Conservation (phyloP, 192 early-diverging fungal genomes). For the Kickxella alabastrina region DNA sequence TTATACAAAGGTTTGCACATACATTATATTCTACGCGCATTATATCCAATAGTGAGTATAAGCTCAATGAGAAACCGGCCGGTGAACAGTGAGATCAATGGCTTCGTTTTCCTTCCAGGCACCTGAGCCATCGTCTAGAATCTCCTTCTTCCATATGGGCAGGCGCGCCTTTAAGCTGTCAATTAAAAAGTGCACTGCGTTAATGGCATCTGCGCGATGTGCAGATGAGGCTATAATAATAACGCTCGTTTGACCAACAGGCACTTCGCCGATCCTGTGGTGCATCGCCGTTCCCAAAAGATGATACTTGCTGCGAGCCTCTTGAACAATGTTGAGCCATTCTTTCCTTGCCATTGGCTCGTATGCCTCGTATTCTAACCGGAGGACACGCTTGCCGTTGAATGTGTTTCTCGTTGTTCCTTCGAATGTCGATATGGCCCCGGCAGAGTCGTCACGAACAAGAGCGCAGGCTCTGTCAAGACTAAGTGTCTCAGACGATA, state of each 20-base stretch:
- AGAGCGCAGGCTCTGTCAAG: constrained; percentile 59
- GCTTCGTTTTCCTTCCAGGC: constrained; percentile 66
- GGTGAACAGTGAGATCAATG: constrained; percentile 19
- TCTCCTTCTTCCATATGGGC: constrained; percentile 95
- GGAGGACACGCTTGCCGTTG: constrained; percentile 69
- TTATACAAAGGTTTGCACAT: no score
- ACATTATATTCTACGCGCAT: no score
- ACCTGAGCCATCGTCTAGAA: constrained; percentile 72
- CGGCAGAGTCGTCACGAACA: constrained; percentile 66
- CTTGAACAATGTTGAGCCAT: constrained; percentile 57
- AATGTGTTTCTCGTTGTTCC: constrained; percentile 86
- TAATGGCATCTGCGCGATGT: constrained; percentile 74
- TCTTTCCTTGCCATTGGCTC: constrained; percentile 79
- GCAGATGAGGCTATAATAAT: constrained; percentile 75
- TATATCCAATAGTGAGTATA: no score
- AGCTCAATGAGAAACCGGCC: not conserved
- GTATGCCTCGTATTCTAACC: constrained; percentile 84
- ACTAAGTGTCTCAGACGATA: constrained; percentile 56
- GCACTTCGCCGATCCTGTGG: constrained; percentile 76
- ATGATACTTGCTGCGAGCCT: constrained; percentile 62
- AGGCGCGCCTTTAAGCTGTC: constrained; percentile 81
- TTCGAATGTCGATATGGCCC: constrained; percentile 85
- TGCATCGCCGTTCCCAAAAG: constrained; percentile 69
- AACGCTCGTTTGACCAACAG: constrained; percentile 78
- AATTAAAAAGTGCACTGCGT: constrained; percentile 77